Base-by-base conservation (phyloP, 1,284 basidiomycete species). In the Pascua guehoae region DNA sequence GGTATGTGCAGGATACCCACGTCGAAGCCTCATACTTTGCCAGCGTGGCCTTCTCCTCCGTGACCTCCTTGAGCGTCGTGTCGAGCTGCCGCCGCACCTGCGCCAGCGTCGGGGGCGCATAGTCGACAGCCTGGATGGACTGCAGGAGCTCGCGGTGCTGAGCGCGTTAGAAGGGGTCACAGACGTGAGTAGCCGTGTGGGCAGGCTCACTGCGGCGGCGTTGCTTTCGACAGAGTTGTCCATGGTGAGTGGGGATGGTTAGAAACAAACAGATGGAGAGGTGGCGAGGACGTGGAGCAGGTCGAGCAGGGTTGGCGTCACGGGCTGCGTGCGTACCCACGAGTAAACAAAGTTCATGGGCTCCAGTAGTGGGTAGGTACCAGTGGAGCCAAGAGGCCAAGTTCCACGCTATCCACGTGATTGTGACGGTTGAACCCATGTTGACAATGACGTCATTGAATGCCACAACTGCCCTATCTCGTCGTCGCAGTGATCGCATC, bases 111-210 rank as follows among this genome's bases (percentile, higher is more conserved):
- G 64, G 62, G 8, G 60, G 56, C 16, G 64, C 64, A 45, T 66
- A 66, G 44, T 63, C 62, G 16, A 60, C 37, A 2, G 59, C 56
- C 45, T 66, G 56, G 38, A 66, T 54, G 24, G 54, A 53, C n/a
- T 50, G 53, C 14, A 62, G 54, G 39, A 66, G 62, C 45, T 58
- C 49, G 40, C 56, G 54, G 49, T 66, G 64, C 64, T 66, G 57
- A 16, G 4, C n/a, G 4, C 15, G 42, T n/a, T 44, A 41, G 41
- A 12, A 41, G 40, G 41, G 12, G 12, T 41, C 4, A 41, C 12
- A 41, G 12, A n/a, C n/a, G 12, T 41, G 24, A 32, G 24, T 32
- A 32, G 24, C 24, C 24, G n/a, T n/a, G n/a, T n/a, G 3, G 24
- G 24, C 24, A 32, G n/a, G 24, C 24, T 32, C 24, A 32, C 24